These are phyloP conservation scores for Przewalskia tangutica DNA, from an alignment of 257 asterid species.

Conservation along the genomic window DNA sequence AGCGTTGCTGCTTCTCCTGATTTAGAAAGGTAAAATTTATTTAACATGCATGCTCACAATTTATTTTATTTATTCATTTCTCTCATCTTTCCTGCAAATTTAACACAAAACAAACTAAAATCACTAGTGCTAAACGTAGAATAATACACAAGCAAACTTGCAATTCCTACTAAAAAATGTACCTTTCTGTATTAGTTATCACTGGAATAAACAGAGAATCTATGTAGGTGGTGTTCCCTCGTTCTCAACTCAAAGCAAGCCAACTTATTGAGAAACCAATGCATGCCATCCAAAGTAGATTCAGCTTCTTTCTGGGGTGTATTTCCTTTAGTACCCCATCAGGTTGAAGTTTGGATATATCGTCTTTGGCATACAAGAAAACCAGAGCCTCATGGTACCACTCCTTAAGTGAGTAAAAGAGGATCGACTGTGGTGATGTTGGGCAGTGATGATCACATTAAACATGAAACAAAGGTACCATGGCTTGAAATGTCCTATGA, in stretches of 20 bases:
- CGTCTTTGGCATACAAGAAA: background rate
- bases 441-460: background rate
- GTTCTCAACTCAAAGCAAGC: background rate
- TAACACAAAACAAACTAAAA: background rate
- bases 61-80: too few relatives aligned
- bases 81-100: background rate
- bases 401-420: background rate
- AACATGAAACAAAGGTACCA: constrained; percentile 2
- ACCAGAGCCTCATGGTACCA: background rate
- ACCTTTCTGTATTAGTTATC: background rate
- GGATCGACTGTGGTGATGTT: background rate
- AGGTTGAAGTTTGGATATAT: background rate
- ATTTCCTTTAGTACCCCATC: background rate
- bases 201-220: constrained; percentile 2
- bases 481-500: background rate
- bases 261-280: constrained; percentile 2
- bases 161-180: background rate
- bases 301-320: constrained; percentile 2
- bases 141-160: background rate
- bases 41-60: background rate
- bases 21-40: constrained; percentile 23
- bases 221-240: constrained; percentile 1
- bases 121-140: background rate
- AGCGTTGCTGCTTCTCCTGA: constrained; percentile 17
- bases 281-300: background rate